Evolutionary conservation across 1,284 basidiomycete genomes (phyloP), one percentile per base, ranked within the genome.

Genomic region (Athelia psychrophila): DNA sequence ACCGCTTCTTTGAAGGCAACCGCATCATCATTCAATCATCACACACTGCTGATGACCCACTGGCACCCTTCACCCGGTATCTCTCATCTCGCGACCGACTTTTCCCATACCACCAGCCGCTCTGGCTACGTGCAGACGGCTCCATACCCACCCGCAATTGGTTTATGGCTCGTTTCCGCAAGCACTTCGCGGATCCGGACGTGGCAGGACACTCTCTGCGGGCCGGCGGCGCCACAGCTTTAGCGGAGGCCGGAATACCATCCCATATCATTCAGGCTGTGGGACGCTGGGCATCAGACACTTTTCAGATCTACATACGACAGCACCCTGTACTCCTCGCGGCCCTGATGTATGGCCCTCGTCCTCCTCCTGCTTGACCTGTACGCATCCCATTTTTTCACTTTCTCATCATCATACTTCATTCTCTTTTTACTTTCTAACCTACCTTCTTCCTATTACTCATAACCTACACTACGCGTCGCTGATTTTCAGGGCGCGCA

Each of bases 1-100:
- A 72, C 48, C 54, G 48, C 0, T 60, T 65, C 36, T 71, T 64
- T 44, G 53, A 60, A 19, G 66, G 69, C 4, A 61, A 52, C 42
- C 19, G 18, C 3, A 51, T 67, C 19, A 47, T 66, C 19, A 52
- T 66, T 22, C 53, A 49, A 15, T 10, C 35, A 1, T 47, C 33
- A 1, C 15, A 20, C n/a, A 45, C 35, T 6, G 25, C 18, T 4
- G 18, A 40, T n/a, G 56, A 62, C 25, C 59, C 62, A 0, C 15
- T 52, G 44, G 16, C 46, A 1, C 19, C 49, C 13, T 63, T 65
- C 49, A 15, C 10, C 3, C 13, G 20, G 1, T 69, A 68, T 46
- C 47, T 67, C 2, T 3, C 23, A 0, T 53, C 51, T 2, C 60
- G 65, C 13, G 67, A 69, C 49, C 19, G 19, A 1, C 53, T 44